Base-by-base conservation (phyloP, 352 stramenopile species). In the Blastocystis sp. region DNA sequence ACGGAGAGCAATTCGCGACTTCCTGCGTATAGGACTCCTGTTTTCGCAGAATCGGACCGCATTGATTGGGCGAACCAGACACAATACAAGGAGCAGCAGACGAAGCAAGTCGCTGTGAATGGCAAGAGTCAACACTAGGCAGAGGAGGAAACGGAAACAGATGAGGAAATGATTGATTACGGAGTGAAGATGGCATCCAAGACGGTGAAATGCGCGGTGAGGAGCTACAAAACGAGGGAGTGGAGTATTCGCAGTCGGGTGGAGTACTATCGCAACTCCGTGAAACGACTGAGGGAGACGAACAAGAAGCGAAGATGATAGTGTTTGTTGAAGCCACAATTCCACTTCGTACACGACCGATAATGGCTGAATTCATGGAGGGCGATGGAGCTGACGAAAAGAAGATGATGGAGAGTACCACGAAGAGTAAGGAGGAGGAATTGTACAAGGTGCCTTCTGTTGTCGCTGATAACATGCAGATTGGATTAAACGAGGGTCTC, bases 151-250 rank as follows among this genome's bases (percentile, higher is more conserved):
- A 43, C 69, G 10, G 69, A 79, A 38, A 79, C 69, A 64, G 69
- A 79, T 64, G 69, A 79, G 9, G 69, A 79, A 34, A 79, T 64
- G 69, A 79, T 79, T 38, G 69, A 64, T 2, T 79, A 79, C 28
- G 69, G 69, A 34, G 38, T 45, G 34, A 79, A 79, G 60, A 43
- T 79, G 7, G 69, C 69, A 17, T 63, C 57, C 24, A 79, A 79
- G 38, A 63, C 21, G 7, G 69, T 79, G n/a, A 45, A 48, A 24
- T 42, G 34, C 34, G 69, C 69, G 3, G 38, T 62, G 34, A 14
- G 40, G 7, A 21, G 42, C 19, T 43, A 43, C 45, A 62, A 64
- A 54, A 64, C 17, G 42, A 40, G 69, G 24, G 69, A 79, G 3
- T 79, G 69, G 69, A 63, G 40, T 7, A 43, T 79, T 19, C 69